These are phyloP conservation scores for Hymenochaete sp. DNA, from an alignment of 1,284 basidiomycete genomes.

Conservation along the genomic window DNA sequence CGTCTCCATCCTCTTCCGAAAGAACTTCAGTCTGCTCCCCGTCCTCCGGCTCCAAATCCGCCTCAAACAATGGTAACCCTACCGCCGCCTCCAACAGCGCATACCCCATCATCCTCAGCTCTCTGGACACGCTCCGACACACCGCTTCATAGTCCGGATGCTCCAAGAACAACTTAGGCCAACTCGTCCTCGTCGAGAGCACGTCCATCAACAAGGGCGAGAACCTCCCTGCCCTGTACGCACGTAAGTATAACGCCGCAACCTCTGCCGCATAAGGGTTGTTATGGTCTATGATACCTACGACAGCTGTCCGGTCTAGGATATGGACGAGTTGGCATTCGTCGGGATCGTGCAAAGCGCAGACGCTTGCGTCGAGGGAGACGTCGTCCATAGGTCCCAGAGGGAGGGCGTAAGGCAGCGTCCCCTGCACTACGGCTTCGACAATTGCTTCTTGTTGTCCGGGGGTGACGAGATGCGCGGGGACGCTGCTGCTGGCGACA, in stretches of 20 bases:
- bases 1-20: constrained; percentile 29
- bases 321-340: constrained; percentile 9
- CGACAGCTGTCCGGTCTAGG: constrained; percentile 10
- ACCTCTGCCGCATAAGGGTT: constrained; percentile 26
- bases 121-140: constrained; percentile 47
- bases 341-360: constrained; percentile 9
- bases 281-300: constrained; percentile 7
- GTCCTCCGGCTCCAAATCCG: constrained; percentile 22
- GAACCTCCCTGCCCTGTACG: constrained; percentile 54
- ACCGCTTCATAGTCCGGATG: constrained; percentile 65
- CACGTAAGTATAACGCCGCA: constrained; percentile 43
- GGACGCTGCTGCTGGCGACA: constrained; percentile 35
- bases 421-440: constrained; percentile 61
- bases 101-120: constrained; percentile 59
- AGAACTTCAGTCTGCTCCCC: constrained; percentile 18
- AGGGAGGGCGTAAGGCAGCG: constrained; percentile 63
- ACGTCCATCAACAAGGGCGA: constrained; percentile 50
- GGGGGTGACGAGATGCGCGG: constrained; percentile 37
- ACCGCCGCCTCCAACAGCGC: constrained; percentile 59
- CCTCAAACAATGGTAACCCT: constrained; percentile 39
- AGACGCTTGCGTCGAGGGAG: constrained; percentile 46
- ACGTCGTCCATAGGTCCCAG: constrained; percentile 50
- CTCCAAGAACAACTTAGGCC: constrained; percentile 67
- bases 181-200: constrained; percentile 53
- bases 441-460: constrained; percentile 58